Percentiles rank a stretch among this genome's conserved stretches.
These are phyloP conservation scores for Cladophialophora carrionii DNA, from an alignment of 2,329 filamentous ascomycete species.

Conservation along the genomic window DNA sequence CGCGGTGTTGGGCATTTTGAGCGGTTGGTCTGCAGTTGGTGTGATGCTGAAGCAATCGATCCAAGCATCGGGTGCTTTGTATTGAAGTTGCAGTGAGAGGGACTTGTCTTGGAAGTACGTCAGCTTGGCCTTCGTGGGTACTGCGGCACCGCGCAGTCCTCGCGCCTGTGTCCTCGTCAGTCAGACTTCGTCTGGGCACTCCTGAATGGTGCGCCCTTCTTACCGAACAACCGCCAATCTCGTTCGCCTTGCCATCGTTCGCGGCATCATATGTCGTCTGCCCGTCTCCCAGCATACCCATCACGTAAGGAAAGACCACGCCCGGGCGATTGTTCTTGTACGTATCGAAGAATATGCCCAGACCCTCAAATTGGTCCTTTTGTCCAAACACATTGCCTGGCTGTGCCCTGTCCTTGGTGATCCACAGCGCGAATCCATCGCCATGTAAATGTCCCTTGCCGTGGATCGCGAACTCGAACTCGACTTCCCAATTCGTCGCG, in stretches of 20 bases:
- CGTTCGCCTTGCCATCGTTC: constrained; percentile 90
- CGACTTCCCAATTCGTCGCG: constrained; percentile 98
- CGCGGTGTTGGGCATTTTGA: constrained; percentile 73
- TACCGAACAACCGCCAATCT: constrained; percentile 89
- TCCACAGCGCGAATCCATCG: constrained; percentile 97
- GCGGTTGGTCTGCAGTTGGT: constrained; percentile 64
- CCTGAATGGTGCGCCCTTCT: constrained; percentile 38
- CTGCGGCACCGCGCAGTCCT: constrained; percentile 76
- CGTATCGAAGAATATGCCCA: constrained; percentile 95
- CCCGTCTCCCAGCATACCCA: constrained; percentile 97
- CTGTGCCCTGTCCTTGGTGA: constrained; percentile 87
- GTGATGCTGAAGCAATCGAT: constrained; percentile 78
- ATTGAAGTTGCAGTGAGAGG: constrained; percentile 87
- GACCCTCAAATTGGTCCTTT: constrained; percentile 84
- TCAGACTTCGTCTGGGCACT: constrained; percentile 4
- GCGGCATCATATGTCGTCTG: constrained; percentile 86
- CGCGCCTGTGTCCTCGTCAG: constrained; percentile 62
- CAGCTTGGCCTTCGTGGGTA: constrained; percentile 82
- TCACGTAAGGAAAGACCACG: constrained; percentile 93
- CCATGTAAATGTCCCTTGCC: constrained; percentile 89
- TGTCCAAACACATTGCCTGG: constrained; percentile 85
- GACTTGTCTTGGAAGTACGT: constrained; percentile 98
- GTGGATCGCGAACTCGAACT: constrained; percentile 92
- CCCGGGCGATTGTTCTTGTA: constrained; percentile 99
- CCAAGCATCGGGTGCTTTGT: constrained; percentile 89